Base-by-base conservation (phyloP, 768 basidiomycete genomes). In the Podaxis sp. region DNA sequence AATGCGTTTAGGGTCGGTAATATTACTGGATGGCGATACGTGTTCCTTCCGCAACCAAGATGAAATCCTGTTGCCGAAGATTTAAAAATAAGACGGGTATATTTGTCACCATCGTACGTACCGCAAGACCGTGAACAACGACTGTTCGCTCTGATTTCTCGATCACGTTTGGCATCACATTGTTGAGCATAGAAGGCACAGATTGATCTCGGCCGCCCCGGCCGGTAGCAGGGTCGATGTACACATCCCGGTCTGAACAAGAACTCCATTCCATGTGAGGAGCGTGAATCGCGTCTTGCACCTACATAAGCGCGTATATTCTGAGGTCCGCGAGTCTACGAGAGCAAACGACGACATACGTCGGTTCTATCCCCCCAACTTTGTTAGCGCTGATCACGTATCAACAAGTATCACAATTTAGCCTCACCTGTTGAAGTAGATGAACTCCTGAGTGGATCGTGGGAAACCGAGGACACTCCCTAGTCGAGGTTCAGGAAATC, bases 401-500 rank as follows among this genome's bases (percentile, higher is more conserved):
- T 52, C 3, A 28, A 27, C n/a, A 7, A n/a, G 18, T 2, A 10
- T 25, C n/a, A 44, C 13, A 23, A 5, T 13, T 1, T 54, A 13
- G 10, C 13, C 59, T 47, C 32, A 61, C 59, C 84, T 79, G 71
- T 90, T 79, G 68, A 91, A 91, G 72, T 90, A 91, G 42, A 91
- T 61, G 1, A 88, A 88, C 0, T 82, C 69, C 65, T 89, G 88
- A 7, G 68, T 67, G 9, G 0, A 82, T 21, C 67, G 88, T 82
- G 89, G 89, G 79, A 88, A 90, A 21, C 89, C 89, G 32, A 91
- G 85, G 5, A 90, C 88, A 63, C 90, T 89, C 89, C 88, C 59
- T 61, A 27, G 16, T 21, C 14, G 14, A 46, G 14, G 16, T 11
- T 59, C 10, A 59, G 42, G 6, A 23, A 1, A 16, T 23, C 44